Conservation (phyloP, 768 basidiomycete species). For the Boletus insuetus region DNA sequence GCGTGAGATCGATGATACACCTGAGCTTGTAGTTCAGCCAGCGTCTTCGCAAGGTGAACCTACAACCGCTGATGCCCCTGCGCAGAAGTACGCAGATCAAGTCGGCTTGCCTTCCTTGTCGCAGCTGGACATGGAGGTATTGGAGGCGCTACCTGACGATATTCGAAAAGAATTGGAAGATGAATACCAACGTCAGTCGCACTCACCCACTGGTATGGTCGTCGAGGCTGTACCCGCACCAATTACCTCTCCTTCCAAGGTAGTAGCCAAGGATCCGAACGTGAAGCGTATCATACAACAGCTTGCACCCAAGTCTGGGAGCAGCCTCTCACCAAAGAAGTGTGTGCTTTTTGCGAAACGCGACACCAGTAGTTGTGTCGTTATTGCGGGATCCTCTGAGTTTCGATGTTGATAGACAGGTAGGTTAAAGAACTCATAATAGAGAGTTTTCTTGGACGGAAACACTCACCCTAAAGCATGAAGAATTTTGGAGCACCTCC, state of each 20-base stretch:
- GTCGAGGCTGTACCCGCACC: slow-evolving; percentile 6
- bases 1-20: slow-evolving; percentile 2
- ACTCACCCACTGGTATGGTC: slow-evolving; percentile 45
- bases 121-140: slow-evolving; percentile 69
- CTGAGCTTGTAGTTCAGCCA: slow-evolving; percentile 29
- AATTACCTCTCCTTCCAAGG: slow-evolving; percentile 10
- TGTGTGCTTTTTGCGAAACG: slow-evolving; percentile 38
- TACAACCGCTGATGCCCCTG: not conserved
- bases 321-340: slow-evolving; percentile 38
- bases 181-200: slow-evolving; percentile 63
- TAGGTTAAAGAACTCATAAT: too few species aligned
- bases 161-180: slow-evolving; percentile 65
- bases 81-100: slow-evolving; percentile 11
- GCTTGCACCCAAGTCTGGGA: slow-evolving; percentile 54
- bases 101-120: slow-evolving; percentile 67
- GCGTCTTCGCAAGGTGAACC: slow-evolving; percentile 34
- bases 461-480: too few species aligned
- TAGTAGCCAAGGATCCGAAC: slow-evolving; percentile 38
- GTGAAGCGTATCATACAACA: slow-evolving; percentile 61
- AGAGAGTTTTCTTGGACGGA: too few species aligned
- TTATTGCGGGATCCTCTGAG: too few species aligned
- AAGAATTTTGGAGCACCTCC: too few species aligned
- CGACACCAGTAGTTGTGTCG: slow-evolving; percentile 5
- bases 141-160: slow-evolving; percentile 68
- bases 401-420: too few species aligned